Evolutionary conservation across 2,329 filamentous ascomycete genomes (phyloP).

Genomic region (Ascochyta viciae-villosae): DNA sequence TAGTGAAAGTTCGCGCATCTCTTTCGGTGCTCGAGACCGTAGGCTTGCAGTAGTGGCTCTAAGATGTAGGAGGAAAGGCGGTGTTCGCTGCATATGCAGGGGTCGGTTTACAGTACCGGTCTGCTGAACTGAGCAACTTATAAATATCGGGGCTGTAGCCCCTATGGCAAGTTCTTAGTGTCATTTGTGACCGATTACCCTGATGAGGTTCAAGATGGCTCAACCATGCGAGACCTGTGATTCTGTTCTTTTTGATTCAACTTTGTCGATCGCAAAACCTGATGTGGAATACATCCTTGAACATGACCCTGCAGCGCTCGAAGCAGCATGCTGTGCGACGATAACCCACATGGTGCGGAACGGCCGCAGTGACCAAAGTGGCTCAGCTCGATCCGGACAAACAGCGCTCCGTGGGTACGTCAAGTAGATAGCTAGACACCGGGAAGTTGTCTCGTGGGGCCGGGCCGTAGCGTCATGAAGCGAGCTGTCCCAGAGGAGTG

Average conservation of each 20-base stretch:
- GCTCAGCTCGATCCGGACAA: background rate
- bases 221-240: background rate
- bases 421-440: background rate
- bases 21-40: background rate
- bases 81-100: slow-evolving; percentile 1
- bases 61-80: background rate
- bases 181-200: no score
- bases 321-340: background rate
- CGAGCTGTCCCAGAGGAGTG: slow-evolving; percentile 1
- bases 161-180: no score
- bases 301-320: background rate
- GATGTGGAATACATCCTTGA: background rate
- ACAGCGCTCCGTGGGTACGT: background rate
- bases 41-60: background rate
- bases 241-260: background rate
- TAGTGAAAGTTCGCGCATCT: background rate
- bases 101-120: background rate
- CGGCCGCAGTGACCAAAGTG: background rate
- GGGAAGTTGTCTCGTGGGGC: slow-evolving; percentile 6
- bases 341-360: background rate
- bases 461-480: slow-evolving; percentile 3
- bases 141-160: no score
- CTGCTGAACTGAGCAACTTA: background rate
- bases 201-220: no score
- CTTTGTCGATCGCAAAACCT: background rate